Conservation (phyloP, 2,329 filamentous ascomycete genomes). For the Magnaporthiopsis incrustans region DNA sequence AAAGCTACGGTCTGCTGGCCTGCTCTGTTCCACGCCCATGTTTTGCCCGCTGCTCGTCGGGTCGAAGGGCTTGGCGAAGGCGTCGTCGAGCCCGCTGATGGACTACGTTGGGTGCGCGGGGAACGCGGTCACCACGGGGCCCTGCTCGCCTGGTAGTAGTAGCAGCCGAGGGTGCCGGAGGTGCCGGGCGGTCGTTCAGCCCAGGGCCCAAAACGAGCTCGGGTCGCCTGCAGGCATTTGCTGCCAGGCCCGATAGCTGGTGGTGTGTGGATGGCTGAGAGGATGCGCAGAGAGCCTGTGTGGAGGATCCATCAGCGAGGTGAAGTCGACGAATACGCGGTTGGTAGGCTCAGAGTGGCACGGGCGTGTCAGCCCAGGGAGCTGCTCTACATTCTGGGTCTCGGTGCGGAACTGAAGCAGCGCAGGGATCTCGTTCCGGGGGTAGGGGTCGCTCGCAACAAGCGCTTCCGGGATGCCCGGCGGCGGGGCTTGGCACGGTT, state of each 20-base stretch:
- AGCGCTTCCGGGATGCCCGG: conserved; percentile 10
- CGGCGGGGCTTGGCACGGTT: background rate
- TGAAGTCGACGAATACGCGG: conserved; percentile 11
- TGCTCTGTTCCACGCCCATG: too few relatives aligned
- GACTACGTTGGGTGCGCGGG: too few relatives aligned
- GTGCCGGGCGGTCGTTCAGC: background rate
- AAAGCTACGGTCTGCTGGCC: too few relatives aligned
- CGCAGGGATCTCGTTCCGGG: conserved; percentile 12
- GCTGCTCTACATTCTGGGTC: conserved; percentile 1
- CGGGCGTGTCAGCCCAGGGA: conserved; percentile 6
- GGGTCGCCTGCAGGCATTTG: background rate
- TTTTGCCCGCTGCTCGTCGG: too few relatives aligned
- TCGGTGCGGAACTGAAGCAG: conserved; percentile 12
- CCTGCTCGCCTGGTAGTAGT: too few relatives aligned
- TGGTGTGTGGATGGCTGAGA: conserved; percentile 11
- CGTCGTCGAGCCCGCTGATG: too few relatives aligned
- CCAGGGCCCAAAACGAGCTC: background rate
- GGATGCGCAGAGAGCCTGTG: conserved; percentile 10
- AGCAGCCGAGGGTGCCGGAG: background rate
- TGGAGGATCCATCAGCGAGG: conserved; percentile 12
- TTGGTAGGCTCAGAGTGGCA: conserved; percentile 8
- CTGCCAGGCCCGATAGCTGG: background rate
- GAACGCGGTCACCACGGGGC: background rate
- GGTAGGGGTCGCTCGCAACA: conserved; percentile 11
- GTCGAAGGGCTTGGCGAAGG: too few relatives aligned